Conservation (phyloP, 2,329 filamentous ascomycete species). For the Aquanectria penicillioides region DNA sequence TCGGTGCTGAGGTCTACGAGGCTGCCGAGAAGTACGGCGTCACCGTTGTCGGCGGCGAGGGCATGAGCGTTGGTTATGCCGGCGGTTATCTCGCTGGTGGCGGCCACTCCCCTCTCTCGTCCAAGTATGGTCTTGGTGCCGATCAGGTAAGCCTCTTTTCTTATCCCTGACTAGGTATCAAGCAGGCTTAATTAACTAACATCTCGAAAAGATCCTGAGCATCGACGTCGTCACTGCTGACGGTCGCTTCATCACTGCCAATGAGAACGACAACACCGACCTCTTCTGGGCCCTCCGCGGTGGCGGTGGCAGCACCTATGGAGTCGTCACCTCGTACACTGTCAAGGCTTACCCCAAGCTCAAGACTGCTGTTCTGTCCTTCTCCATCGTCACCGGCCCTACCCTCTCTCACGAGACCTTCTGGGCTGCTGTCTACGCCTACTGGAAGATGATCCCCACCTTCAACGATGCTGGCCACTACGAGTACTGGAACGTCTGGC, state of each 20-base stretch:
- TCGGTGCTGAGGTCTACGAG: slow-evolving; percentile 63
- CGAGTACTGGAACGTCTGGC: slow-evolving; percentile 35
- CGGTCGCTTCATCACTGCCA: slow-evolving; percentile 30
- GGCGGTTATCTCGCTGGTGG: slow-evolving; percentile 36
- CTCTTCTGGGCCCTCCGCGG: slow-evolving; percentile 53
- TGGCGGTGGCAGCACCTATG: slow-evolving; percentile 51
- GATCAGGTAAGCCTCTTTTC: slow-evolving; percentile 27
- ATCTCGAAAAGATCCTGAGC: not conserved
- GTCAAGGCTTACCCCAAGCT: slow-evolving; percentile 52
- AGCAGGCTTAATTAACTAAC: not conserved
- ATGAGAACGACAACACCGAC: slow-evolving; percentile 28
- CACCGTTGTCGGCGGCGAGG: slow-evolving; percentile 64
- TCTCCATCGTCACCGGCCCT: slow-evolving; percentile 28
- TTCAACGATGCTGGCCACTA: slow-evolving; percentile 35
- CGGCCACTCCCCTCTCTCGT: slow-evolving; percentile 33
- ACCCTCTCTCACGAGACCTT: slow-evolving; percentile 28
- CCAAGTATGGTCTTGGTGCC: slow-evolving; percentile 31
- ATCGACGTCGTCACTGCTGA: slow-evolving; percentile 5
- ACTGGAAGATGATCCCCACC: slow-evolving; percentile 24
- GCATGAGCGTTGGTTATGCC: slow-evolving; percentile 42
- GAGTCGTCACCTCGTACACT: slow-evolving; percentile 44
- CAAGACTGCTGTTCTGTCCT: slow-evolving; percentile 34
- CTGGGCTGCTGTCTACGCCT: slow-evolving; percentile 32
- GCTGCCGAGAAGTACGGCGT: slow-evolving; percentile 58
- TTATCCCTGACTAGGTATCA: not conserved